These are phyloP conservation scores for Scenedesmus sp. DNA, from an alignment of 163 green algal genomes.

Conservation along the genomic window DNA sequence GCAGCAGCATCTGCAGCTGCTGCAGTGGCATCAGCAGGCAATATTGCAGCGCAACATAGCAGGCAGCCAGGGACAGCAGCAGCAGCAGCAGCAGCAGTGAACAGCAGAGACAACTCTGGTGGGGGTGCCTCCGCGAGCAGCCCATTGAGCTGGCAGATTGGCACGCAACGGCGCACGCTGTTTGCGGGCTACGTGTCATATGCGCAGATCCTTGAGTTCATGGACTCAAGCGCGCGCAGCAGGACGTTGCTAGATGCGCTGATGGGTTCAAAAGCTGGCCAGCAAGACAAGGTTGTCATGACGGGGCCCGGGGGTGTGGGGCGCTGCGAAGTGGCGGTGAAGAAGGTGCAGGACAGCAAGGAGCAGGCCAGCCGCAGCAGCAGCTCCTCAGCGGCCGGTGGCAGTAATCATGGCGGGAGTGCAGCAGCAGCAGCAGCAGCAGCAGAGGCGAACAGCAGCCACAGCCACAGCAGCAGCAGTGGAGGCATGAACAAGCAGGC, in stretches of 20 bases:
- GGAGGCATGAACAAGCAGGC: not conserved
- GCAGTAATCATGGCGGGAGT: not conserved
- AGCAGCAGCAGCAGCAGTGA: conserved; percentile 25
- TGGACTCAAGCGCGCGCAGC: conserved; percentile 10
- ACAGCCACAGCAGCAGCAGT: not conserved
- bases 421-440: conserved; percentile 9
- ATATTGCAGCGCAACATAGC: not conserved
- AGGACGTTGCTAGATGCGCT: conserved; percentile 36
- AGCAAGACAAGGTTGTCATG: conserved; percentile 59
- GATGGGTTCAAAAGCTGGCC: not conserved
- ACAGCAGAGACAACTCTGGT: conserved; percentile 15
- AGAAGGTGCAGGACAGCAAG: not conserved
- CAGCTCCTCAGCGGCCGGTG: not conserved
- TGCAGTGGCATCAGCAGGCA: not conserved
- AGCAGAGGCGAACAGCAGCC: not conserved
- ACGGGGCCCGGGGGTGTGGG: conserved; percentile 61
- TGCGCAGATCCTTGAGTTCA: conserved; percentile 55
- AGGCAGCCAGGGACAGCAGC: not conserved
- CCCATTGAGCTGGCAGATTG: conserved; percentile 37
- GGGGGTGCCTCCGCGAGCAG: not conserved
- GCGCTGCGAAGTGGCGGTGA: conserved; percentile 61
- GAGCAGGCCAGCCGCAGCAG: conserved; percentile 8
- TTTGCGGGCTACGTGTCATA: conserved; percentile 68
- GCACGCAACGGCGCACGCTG: conserved; percentile 44
- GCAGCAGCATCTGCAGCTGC: not conserved